phyloP scores from a whole-genome alignment of 2,329 filamentous ascomycete genomes.

The Gnomoniopsis smithogilvyi region DNA sequence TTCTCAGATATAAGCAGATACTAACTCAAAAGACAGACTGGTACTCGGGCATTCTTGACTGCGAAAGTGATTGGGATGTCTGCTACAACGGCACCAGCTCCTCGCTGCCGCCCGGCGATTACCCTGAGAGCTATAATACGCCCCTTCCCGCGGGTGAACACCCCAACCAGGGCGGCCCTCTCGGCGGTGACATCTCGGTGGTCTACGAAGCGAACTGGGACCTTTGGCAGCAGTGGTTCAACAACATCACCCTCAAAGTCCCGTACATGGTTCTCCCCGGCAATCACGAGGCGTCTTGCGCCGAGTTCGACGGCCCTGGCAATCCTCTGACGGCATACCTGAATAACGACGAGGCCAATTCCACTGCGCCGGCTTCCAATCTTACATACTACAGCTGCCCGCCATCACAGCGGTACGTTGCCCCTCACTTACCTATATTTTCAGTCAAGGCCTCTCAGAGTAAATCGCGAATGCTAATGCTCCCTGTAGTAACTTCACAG shows the following conservation, averaged over 20 bases:
- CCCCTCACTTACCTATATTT: not conserved
- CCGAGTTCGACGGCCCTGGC: conserved; percentile 43
- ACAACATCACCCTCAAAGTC: conserved; percentile 36
- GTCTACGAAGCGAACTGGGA: conserved; percentile 51
- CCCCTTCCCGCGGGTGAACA: conserved; percentile 43
- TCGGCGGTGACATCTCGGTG: conserved; percentile 45
- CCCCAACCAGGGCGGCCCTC: conserved; percentile 41
- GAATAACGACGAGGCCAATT: conserved; percentile 39
- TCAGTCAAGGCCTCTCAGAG: not conserved
- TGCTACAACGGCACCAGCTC: conserved; percentile 49
- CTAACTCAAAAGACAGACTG: conserved; percentile 32
- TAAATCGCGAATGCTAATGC: not conserved
- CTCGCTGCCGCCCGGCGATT: conserved; percentile 34
- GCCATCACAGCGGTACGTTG: conserved; percentile 40
- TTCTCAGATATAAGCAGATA: not conserved
- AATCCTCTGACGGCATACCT: conserved; percentile 45
- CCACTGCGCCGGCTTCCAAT: conserved; percentile 31
- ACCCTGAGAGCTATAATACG: conserved; percentile 37
- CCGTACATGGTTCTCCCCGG: conserved; percentile 49
- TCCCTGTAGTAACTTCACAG: conserved; percentile 42
- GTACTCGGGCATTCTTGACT: conserved; percentile 48
- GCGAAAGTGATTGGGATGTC: conserved; percentile 42
- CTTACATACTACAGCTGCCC: conserved; percentile 51
- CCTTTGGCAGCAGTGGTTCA: conserved; percentile 49
- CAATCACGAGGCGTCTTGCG: conserved; percentile 48